Conservation (phyloP, 2,329 filamentous ascomycete genomes). For the Fusarium piperis region DNA sequence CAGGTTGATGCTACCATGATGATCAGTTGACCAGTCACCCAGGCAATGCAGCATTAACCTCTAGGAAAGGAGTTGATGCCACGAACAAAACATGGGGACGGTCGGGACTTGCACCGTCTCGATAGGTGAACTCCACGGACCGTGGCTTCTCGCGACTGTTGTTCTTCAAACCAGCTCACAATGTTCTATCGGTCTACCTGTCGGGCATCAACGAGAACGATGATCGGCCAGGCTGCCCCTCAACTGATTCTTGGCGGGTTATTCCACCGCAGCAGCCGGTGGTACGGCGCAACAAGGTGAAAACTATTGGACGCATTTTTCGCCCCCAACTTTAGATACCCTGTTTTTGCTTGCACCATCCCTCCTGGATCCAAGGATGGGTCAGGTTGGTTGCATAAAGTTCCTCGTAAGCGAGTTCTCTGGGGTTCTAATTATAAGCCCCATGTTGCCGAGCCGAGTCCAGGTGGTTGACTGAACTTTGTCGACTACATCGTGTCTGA, state of each 20-base stretch:
- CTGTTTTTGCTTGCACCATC: not conserved
- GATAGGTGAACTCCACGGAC: not conserved
- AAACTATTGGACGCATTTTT: not conserved
- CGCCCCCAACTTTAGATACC: not conserved
- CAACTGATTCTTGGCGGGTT: not conserved
- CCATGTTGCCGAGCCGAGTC: not conserved
- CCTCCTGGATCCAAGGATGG: not conserved
- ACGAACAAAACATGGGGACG: not conserved
- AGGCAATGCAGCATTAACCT: not conserved
- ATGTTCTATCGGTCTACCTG: not conserved
- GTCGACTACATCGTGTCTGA: not conserved
- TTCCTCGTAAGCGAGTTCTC: not conserved
- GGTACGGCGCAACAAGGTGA: not conserved
- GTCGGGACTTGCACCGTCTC: not conserved
- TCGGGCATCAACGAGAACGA: not conserved
- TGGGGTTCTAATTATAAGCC: not conserved
- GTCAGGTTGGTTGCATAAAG: not conserved
- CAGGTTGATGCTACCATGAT: not conserved
- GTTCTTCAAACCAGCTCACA: not conserved
- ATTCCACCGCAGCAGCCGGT: not conserved
- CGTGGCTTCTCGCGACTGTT: not conserved
- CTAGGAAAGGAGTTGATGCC: not conserved
- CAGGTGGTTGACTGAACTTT: not conserved
- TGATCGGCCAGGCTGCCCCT: not conserved
- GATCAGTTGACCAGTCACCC: not conserved